phyloP scores from a whole-genome alignment of 176 grass and related monocot species.

The Zoysia pacifica region DNA sequence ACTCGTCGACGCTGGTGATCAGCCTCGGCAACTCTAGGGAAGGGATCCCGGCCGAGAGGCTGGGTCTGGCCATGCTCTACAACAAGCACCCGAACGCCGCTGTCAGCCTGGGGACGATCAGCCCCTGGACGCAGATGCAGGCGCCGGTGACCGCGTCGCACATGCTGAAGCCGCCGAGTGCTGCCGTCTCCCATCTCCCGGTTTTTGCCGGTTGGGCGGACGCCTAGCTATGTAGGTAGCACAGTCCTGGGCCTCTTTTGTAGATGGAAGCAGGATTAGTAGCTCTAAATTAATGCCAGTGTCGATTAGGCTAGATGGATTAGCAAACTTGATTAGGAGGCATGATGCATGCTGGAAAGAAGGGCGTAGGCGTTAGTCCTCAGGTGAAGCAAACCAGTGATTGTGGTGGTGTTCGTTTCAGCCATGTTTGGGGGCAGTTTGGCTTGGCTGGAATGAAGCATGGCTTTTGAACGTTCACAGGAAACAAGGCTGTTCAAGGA shows the following conservation, averaged over 20 bases:
- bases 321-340: slow-evolving; percentile 7
- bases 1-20: slow-evolving; percentile 48
- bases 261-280: slow-evolving; percentile 24
- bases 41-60: slow-evolving; percentile 63
- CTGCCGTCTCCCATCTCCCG: slow-evolving; percentile 49
- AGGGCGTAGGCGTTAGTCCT: slow-evolving; percentile 5
- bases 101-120: slow-evolving; percentile 25
- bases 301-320: background rate
- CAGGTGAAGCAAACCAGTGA: slow-evolving; percentile 13
- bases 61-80: slow-evolving; percentile 48
- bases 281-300: background rate
- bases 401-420: slow-evolving; percentile 28
- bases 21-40: slow-evolving; percentile 36
- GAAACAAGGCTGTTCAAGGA: slow-evolving; percentile 40
- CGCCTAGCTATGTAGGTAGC: slow-evolving; percentile 14
- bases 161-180: slow-evolving; percentile 19
- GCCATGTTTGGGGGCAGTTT: slow-evolving; percentile 37
- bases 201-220: slow-evolving; percentile 80
- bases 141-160: background rate
- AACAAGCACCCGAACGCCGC: slow-evolving; percentile 37
- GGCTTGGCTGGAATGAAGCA: no score
- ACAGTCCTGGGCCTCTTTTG: background rate
- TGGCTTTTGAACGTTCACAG: slow-evolving; percentile 23
- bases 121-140: slow-evolving; percentile 47
- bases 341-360: slow-evolving; percentile 22